Evolutionary conservation across 495 filamentous ascomycete species (phyloP).

Genomic region (Penicillium psychrofluorescens): DNA sequence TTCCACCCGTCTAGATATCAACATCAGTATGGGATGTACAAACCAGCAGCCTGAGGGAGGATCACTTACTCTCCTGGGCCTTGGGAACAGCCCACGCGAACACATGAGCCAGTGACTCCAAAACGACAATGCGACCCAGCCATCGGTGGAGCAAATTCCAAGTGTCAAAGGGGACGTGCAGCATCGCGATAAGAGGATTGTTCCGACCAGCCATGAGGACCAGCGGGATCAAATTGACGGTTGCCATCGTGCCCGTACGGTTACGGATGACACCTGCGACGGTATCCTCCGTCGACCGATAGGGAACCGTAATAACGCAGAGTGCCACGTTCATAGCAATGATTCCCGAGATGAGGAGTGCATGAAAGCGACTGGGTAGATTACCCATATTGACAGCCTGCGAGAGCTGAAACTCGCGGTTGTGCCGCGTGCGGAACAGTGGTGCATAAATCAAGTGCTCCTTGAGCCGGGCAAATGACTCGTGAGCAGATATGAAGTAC

Average conservation of each 20-base stretch:
- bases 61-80: conserved; percentile 44
- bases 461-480: conserved; percentile 59
- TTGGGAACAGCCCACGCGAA: conserved; percentile 61
- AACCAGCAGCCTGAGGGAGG: background rate
- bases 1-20: conserved; percentile 50
- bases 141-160: conserved; percentile 79
- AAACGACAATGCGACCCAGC: conserved; percentile 65
- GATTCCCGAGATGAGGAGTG: conserved; percentile 61
- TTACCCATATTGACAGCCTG: conserved; percentile 75
- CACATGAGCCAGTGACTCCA: conserved; percentile 57
- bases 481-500: conserved; percentile 47
- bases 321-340: conserved; percentile 71
- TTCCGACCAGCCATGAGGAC: conserved; percentile 61
- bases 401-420: conserved; percentile 75
- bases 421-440: conserved; percentile 73
- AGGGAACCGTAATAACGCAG: conserved; percentile 67
- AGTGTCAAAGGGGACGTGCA: conserved; percentile 65
- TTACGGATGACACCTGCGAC: conserved; percentile 57
- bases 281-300: conserved; percentile 24
- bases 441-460: conserved; percentile 78
- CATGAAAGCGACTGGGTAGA: conserved; percentile 77
- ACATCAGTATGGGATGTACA: background rate
- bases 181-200: conserved; percentile 58
- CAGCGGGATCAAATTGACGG: conserved; percentile 73
- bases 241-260: conserved; percentile 66